These are phyloP conservation scores for Citrus maxima DNA, from an alignment of 345 rosid genomes.

Conservation along the genomic window DNA sequence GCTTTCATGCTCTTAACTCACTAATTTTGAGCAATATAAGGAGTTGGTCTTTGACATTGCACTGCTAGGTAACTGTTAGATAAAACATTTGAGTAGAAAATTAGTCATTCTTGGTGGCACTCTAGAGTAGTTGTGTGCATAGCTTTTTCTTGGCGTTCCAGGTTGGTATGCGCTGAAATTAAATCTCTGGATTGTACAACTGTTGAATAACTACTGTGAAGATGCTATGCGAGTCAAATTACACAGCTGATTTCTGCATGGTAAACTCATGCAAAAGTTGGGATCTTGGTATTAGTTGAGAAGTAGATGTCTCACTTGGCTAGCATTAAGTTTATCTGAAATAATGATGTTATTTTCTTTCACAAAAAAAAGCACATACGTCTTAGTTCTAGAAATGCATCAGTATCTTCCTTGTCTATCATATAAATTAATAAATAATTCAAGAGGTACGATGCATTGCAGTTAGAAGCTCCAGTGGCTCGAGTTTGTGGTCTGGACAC, in stretches of 20 bases:
- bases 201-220: neutral
- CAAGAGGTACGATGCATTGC: constrained; percentile 21
- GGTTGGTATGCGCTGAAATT: neutral
- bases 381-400: too few relatives aligned
- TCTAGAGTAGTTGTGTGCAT: too few relatives aligned
- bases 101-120: neutral
- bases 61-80: neutral
- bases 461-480: constrained; percentile 87
- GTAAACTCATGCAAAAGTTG: too few relatives aligned
- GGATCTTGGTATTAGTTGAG: neutral
- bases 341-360: too few relatives aligned
- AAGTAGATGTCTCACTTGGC: neutral
- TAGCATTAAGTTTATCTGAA: neutral
- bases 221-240: neutral
- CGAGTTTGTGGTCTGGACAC: constrained; percentile 92
- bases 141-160: too few relatives aligned
- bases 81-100: neutral
- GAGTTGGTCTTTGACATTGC: neutral
- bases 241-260: too few relatives aligned
- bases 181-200: neutral
- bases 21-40: neutral
- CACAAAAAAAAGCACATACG: too few relatives aligned
- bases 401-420: neutral
- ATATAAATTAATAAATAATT: neutral
- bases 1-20: too few relatives aligned